phyloP scores from a whole-genome alignment of 345 rosid genomes.

The Cardamine resedifolia region DNA sequence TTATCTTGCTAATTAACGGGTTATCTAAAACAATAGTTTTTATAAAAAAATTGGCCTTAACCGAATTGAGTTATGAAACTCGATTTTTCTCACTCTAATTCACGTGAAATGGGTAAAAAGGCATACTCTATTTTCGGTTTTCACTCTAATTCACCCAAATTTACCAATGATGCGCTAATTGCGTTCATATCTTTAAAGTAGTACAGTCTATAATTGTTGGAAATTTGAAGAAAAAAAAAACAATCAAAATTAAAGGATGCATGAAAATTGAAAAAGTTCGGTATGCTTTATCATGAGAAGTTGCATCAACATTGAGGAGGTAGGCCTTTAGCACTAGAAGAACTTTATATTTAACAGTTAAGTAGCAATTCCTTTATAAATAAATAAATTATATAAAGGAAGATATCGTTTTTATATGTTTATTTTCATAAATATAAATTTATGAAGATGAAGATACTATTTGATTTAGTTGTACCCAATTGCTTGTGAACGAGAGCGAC shows the following conservation, averaged over 20 bases:
- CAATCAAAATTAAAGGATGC: neutral
- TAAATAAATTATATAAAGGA: constrained; percentile 7
- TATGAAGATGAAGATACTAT: constrained; percentile 26
- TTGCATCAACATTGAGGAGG: constrained; percentile 34
- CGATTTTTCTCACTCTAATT: neutral
- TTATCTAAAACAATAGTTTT: neutral
- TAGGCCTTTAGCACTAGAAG: constrained; percentile 28
- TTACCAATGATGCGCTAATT: constrained; percentile 23
- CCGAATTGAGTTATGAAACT: constrained; percentile 7
- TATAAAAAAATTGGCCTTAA: neutral
- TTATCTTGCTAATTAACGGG: neutral
- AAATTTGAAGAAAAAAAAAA: neutral
- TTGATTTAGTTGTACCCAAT: constrained; percentile 31
- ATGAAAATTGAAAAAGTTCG: constrained; percentile 20
- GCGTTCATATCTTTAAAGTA: neutral
- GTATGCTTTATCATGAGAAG: constrained; percentile 34
- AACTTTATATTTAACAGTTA: constrained; percentile 15
- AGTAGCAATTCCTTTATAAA: neutral
- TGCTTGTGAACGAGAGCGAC: constrained; percentile 33
- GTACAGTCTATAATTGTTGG: constrained; percentile 11
- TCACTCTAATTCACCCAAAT: neutral
- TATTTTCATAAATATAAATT: neutral
- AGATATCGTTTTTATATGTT: neutral
- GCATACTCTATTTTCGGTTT: neutral
- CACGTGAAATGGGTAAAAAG: too few species aligned